Evolutionary conservation across 208 protist species (phyloP).

Genomic region (Phytomonas sp.): DNA sequence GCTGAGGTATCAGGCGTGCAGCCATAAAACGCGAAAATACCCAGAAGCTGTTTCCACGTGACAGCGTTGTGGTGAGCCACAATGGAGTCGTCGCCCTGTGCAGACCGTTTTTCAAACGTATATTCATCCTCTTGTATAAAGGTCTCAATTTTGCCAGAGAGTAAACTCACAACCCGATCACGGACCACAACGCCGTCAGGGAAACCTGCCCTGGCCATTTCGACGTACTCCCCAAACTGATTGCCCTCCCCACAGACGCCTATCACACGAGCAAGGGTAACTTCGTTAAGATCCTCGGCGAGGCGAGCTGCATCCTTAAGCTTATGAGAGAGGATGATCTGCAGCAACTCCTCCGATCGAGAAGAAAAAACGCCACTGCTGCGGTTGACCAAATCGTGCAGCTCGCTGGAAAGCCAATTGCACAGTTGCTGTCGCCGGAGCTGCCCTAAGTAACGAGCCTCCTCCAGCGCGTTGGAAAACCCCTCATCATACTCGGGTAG

Average conservation of each 20-base stretch:
- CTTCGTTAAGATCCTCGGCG: conserved; percentile 30
- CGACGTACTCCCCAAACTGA: conserved; percentile 72
- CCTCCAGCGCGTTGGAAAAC: conserved; percentile 50
- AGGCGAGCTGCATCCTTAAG: conserved; percentile 46
- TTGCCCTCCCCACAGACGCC: conserved; percentile 79
- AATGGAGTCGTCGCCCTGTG: conserved; percentile 10
- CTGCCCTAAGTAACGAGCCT: conserved; percentile 64
- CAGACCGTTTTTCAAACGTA: neutral
- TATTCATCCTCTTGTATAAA: conserved; percentile 72
- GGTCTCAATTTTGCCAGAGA: conserved; percentile 74
- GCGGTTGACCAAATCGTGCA: conserved; percentile 28
- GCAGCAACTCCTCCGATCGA: conserved; percentile 43
- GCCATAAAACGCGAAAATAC: conserved; percentile 83
- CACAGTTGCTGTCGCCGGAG: conserved; percentile 68
- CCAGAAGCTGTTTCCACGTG: conserved; percentile 89
- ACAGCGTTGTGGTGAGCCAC: conserved; percentile 30
- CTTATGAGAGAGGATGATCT: conserved; percentile 72
- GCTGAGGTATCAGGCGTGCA: conserved; percentile 68
- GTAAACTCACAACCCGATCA: conserved; percentile 65
- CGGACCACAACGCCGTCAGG: conserved; percentile 39
- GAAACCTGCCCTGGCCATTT: conserved; percentile 42
- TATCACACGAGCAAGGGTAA: conserved; percentile 62
- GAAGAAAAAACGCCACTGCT: conserved; percentile 5
- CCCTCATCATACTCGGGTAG: conserved; percentile 63
- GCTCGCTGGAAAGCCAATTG: conserved; percentile 59